A percentile compares a stretch with the other conserved stretches of the same genome.
These are phyloP conservation scores for Stephania yunnanensis DNA, from an alignment of 164 flowering plant genomes.

Conservation along the genomic window DNA sequence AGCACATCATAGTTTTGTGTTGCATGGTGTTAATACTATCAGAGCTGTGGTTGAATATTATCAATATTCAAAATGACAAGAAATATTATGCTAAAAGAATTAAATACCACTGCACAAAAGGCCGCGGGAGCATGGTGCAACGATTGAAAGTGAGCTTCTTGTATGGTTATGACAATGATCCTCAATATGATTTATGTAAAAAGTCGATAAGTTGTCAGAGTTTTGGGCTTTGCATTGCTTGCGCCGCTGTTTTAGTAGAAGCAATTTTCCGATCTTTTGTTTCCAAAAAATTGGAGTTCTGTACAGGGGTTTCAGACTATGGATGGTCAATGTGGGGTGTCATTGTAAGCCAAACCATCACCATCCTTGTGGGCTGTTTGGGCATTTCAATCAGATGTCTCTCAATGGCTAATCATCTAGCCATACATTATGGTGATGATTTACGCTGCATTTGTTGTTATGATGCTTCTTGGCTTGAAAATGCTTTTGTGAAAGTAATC, in stretches of 20 bases:
- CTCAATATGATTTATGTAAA: neutral
- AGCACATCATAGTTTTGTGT: slow-evolving; percentile 4
- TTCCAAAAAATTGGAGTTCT: neutral
- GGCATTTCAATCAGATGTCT: too few relatives aligned
- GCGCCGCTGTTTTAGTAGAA: neutral
- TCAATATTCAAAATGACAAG: too few relatives aligned
- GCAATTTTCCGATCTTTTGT: neutral
- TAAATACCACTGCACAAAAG: too few relatives aligned
- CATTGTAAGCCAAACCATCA: neutral
- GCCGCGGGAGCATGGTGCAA: too few relatives aligned
- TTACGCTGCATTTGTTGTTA: too few relatives aligned
- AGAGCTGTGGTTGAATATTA: neutral
- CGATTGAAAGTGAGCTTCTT: neutral
- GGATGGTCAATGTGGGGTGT: slow-evolving; percentile 1
- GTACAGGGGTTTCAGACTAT: neutral
- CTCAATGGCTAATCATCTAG: too few relatives aligned
- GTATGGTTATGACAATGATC: too few relatives aligned
- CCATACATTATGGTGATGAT: too few relatives aligned
- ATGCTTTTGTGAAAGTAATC: too few relatives aligned
- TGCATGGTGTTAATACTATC: slow-evolving; percentile 8
- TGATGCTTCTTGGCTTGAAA: too few relatives aligned
- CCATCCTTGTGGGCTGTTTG: neutral
- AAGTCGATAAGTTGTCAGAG: neutral
- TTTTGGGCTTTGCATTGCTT: neutral
- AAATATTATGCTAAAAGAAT: too few relatives aligned